phyloP scores from a whole-genome alignment of 139 green algal species.

The Coelastrella sp. region DNA sequence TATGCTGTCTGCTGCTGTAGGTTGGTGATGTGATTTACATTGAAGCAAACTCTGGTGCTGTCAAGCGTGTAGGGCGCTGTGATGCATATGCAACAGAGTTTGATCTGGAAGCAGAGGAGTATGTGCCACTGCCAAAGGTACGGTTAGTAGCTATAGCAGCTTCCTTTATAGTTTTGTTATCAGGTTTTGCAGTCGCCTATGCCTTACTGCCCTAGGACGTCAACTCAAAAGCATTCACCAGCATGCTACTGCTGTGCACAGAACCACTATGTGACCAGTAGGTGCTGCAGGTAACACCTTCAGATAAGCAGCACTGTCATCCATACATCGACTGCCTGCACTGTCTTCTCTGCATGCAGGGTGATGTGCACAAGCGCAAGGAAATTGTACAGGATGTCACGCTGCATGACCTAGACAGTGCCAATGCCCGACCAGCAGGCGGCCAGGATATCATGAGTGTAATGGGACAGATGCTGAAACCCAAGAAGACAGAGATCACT shows the following conservation, averaged over 20 bases:
- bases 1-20: slow-evolving; percentile 2
- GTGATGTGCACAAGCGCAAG: slow-evolving; percentile 99
- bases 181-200: too few species aligned
- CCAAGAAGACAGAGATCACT: slow-evolving; percentile 99
- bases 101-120: slow-evolving; percentile 99
- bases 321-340: neutral
- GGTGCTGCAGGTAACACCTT: too few species aligned
- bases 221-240: too few species aligned
- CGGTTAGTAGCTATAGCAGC: neutral
- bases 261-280: too few species aligned
- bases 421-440: slow-evolving; percentile 93
- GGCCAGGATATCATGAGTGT: slow-evolving; percentile 61
- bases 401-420: slow-evolving; percentile 97
- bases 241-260: too few species aligned
- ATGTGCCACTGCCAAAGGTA: slow-evolving; percentile 98
- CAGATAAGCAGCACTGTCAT: neutral
- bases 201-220: too few species aligned
- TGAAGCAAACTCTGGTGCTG: slow-evolving; percentile 95
- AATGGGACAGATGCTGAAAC: slow-evolving; percentile 96
- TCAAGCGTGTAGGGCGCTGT: slow-evolving; percentile 97
- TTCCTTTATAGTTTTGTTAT: neutral
- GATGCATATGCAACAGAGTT: slow-evolving; percentile 98
- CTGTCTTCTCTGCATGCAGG: slow-evolving; percentile 56
- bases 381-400: slow-evolving; percentile 99
- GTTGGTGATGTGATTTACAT: slow-evolving; percentile 99